These are phyloP conservation scores for Naganishia liquefaciens DNA, from an alignment of 1,284 basidiomycete species.

Conservation along the genomic window DNA sequence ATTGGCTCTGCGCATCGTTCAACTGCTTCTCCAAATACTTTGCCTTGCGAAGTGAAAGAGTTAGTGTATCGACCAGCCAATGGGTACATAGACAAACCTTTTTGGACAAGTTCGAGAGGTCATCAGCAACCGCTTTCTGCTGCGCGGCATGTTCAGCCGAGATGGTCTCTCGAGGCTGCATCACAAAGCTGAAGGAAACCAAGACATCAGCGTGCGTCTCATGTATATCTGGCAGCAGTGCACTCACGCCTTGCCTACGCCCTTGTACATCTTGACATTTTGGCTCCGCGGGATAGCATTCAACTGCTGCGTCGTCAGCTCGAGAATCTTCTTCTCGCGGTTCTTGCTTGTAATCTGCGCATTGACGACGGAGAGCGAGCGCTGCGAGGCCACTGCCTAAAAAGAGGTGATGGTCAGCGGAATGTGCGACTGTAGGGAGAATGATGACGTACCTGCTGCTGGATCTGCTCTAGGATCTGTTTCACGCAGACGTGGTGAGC, in stretches of 20 bases:
- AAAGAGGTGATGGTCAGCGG: background rate
- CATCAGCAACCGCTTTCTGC: constrained; percentile 78
- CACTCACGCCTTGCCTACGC: constrained; percentile 85
- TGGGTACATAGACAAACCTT: constrained; percentile 40
- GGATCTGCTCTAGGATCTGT: constrained; percentile 86
- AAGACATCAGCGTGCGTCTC: background rate
- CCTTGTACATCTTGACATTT: constrained; percentile 78
- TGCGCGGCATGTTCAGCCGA: constrained; percentile 69
- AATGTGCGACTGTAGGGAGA: background rate
- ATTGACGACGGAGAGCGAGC: constrained; percentile 60
- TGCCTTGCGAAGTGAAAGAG: constrained; percentile 56
- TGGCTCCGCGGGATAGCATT: constrained; percentile 51
- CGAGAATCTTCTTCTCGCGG: constrained; percentile 31
- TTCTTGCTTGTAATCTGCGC: constrained; percentile 29
- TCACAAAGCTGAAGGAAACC: constrained; percentile 72
- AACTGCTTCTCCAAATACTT: constrained; percentile 90
- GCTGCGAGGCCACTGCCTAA: constrained; percentile 71
- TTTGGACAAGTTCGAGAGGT: constrained; percentile 74
- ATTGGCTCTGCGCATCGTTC: constrained; percentile 78
- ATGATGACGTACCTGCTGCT: constrained; percentile 61
- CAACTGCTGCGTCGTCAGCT: constrained; percentile 40
- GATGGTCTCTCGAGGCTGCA: constrained; percentile 77
- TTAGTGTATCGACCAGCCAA: background rate
- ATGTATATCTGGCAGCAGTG: background rate
- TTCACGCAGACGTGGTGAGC: background rate